Base-by-base conservation (phyloP, 2,329 filamentous ascomycete species). In the Aspergillus amoenus region DNA sequence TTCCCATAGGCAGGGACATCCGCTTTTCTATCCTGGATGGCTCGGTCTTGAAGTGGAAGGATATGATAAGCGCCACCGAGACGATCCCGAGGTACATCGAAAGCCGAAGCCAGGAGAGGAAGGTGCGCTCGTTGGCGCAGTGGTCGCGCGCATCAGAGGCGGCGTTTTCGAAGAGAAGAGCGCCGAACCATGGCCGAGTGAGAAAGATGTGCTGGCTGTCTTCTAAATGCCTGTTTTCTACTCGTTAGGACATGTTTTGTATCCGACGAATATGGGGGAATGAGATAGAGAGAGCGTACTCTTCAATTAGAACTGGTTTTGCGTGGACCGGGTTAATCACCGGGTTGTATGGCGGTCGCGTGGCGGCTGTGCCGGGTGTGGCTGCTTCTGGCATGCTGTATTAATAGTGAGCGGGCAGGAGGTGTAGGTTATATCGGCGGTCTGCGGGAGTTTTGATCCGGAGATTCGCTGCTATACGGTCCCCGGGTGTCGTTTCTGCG, bases 51-150 rank as follows among this genome's bases (percentile, higher is more conserved):
- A 99, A 82, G 70, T 99, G 93, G 73, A 99, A 99, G 13, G 91
- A 96, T 50, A 97, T 82, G 9, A 96, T 87, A 64, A 99, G 96
- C 50, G 94, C 93, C 32, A 96, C 84, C 27, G 90, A 86, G 8
- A 97, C 91, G 51, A 99, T 81, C 62, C 91, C 87, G 84, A 97
- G 93, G 78, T 96, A 96, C 66, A 96, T 85, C 32, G 90, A 88
- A 2, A 97, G 83, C 4, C 93, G 87, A 18, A 97, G 85, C 83
- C 94, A 97, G 2, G 93, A 94, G 27, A 97, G 87, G 70, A 97
- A 97, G 0, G 85, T 88, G 64, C 85, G 79, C 68, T 88, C 85
- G 61, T 87, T 87, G 22, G 85, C 85, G 64, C 83, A 85, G 72
- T 88, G 85, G 64, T 88, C 85, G 58, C 85, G 77, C 5, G 86